Percentiles rank a stretch among this genome's conserved stretches.
Evolutionary conservation across 768 basidiomycete species (phyloP).

Genomic region (Daedaleopsis nitida): DNA sequence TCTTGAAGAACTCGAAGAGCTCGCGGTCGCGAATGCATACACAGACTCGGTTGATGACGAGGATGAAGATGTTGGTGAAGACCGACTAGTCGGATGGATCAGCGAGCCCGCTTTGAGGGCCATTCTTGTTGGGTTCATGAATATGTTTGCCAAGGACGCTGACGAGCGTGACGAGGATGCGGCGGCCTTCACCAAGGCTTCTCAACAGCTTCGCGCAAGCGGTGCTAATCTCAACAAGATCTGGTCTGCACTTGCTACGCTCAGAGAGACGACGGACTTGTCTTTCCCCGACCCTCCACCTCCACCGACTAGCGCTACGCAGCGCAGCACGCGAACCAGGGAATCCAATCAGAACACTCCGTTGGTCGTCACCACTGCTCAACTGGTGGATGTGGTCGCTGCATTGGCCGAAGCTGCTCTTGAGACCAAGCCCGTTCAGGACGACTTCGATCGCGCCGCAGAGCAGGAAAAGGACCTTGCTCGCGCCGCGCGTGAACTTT

Average conservation of each 20-base stretch:
- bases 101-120: constrained; percentile 66
- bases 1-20: constrained; percentile 64
- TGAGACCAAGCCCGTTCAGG: constrained; percentile 48
- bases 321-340: constrained; percentile 50
- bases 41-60: constrained; percentile 42
- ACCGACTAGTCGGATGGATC: constrained; percentile 51
- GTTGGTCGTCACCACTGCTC: constrained; percentile 48
- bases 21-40: constrained; percentile 25
- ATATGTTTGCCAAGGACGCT: constrained; percentile 55
- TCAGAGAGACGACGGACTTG: constrained; percentile 42
- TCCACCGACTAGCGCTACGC: constrained; percentile 44
- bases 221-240: constrained; percentile 64
- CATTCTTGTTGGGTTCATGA: constrained; percentile 62
- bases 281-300: constrained; percentile 61
- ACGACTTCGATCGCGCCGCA: constrained; percentile 61
- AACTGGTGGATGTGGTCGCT: constrained; percentile 67
- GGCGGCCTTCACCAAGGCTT: constrained; percentile 43
- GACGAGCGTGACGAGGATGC: constrained; percentile 37
- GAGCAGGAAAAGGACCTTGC: constrained; percentile 56
- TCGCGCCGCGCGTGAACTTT: constrained; percentile 54
- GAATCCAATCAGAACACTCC: constrained; percentile 21
- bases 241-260: constrained; percentile 54
- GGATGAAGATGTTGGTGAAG: constrained; percentile 20
- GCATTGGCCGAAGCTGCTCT: constrained; percentile 58
- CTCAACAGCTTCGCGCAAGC: constrained; percentile 53